phyloP scores from a whole-genome alignment of 108 stramenopile species.

The Mayamaea pseudoterrestris region DNA sequence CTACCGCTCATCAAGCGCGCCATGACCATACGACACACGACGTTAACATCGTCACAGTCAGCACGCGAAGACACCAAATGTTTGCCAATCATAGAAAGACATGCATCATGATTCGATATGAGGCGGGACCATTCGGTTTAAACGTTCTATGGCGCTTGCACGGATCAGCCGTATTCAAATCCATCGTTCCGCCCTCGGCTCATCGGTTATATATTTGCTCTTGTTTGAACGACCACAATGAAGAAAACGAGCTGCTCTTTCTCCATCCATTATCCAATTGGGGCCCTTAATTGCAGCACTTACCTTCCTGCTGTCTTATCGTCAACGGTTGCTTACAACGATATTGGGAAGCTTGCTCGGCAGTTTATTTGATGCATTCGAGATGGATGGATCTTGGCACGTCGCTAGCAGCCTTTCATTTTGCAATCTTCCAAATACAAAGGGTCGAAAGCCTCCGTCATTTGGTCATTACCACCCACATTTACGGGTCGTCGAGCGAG shows the following conservation, averaged over 20 bases:
- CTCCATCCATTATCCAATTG: conserved; percentile 53
- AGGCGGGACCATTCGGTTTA: conserved; percentile 15
- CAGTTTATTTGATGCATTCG: conserved; percentile 60
- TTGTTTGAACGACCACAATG: conserved; percentile 8
- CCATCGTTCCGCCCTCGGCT: conserved; percentile 19
- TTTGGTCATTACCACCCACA: conserved; percentile 51
- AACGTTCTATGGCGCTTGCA: conserved; percentile 25
- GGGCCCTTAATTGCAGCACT: conserved; percentile 43
- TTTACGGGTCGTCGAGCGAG: conserved; percentile 2
- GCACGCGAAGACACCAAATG: no score
- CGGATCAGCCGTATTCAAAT: conserved; percentile 34
- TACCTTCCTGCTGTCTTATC: conserved; percentile 51
- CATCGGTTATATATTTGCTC: conserved; percentile 15
- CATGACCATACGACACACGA: no score
- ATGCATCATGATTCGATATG: conserved; percentile 16
- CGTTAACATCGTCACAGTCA: no score
- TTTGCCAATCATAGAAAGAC: conserved; percentile 5
- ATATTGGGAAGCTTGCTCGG: conserved; percentile 62
- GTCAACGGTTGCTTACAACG: conserved; percentile 23
- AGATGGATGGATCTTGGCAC: conserved; percentile 57
- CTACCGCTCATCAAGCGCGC: no score
- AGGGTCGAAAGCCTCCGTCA: conserved; percentile 34
- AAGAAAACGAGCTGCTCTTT: neutral
- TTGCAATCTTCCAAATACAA: conserved; percentile 28
- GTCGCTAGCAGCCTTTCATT: conserved; percentile 8